Conservation (phyloP, 768 basidiomycete genomes). For the Clitopilus hobsonii region DNA sequence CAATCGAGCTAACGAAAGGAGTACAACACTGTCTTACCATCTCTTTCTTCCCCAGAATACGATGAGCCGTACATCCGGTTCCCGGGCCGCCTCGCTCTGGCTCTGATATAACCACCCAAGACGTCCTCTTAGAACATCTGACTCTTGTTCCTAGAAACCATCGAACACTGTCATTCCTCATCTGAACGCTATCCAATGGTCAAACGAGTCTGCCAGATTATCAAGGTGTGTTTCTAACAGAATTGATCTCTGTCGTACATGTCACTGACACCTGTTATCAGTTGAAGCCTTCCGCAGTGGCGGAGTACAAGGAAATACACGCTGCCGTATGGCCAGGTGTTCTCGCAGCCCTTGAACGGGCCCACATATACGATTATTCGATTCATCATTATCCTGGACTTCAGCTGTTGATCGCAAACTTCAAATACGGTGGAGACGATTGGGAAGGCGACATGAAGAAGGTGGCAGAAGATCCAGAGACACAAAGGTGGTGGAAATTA, state of each 20-base stretch:
- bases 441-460: slow-evolving; percentile 63
- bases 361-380: slow-evolving; percentile 72
- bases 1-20: too few species aligned
- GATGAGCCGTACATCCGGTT: background rate
- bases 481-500: slow-evolving; percentile 72
- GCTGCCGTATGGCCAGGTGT: slow-evolving; percentile 66
- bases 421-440: slow-evolving; percentile 69
- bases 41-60: too few species aligned
- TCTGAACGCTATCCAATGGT: slow-evolving; percentile 18
- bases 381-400: slow-evolving; percentile 65
- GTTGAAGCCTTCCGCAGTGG: slow-evolving; percentile 49
- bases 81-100: background rate
- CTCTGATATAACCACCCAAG: background rate
- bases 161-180: background rate
- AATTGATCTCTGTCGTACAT: slow-evolving; percentile 2
- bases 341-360: slow-evolving; percentile 53
- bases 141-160: background rate
- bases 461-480: slow-evolving; percentile 62
- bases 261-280: slow-evolving; percentile 16
- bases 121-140: background rate
- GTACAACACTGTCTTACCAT: too few species aligned
- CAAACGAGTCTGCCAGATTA: slow-evolving; percentile 69
- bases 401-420: slow-evolving; percentile 69
- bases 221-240: slow-evolving; percentile 43
- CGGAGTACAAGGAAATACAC: slow-evolving; percentile 57